Conservation (phyloP, 2,329 filamentous ascomycete species). For the Colletotrichum horii region DNA sequence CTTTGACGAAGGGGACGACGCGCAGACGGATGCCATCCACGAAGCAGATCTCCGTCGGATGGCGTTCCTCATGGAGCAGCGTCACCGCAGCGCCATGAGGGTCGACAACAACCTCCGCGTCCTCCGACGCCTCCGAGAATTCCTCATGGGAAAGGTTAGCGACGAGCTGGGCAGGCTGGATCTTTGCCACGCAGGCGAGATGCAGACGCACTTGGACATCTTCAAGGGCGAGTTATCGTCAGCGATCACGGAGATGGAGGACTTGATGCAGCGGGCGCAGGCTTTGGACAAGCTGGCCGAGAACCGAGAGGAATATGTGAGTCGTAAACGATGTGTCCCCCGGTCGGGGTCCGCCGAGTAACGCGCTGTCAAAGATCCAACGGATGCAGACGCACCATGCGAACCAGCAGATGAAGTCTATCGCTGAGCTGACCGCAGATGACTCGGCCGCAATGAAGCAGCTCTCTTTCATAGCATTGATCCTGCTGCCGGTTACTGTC, state of each 20-base stretch:
- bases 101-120: slow-evolving; percentile 5
- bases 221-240: neutral
- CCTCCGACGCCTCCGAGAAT: neutral
- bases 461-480: slow-evolving; percentile 8
- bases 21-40: neutral
- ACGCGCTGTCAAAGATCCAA: slow-evolving; percentile 3
- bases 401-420: slow-evolving; percentile 7
- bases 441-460: slow-evolving; percentile 17
- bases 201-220: neutral
- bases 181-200: neutral
- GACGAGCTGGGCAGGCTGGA: neutral
- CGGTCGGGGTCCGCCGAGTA: neutral
- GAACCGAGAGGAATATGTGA: slow-evolving; percentile 14
- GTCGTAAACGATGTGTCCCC: neutral
- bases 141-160: neutral
- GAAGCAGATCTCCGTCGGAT: slow-evolving; percentile 1
- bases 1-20: neutral
- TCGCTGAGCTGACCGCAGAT: slow-evolving; percentile 7
- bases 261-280: neutral
- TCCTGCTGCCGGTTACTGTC: slow-evolving; percentile 8
- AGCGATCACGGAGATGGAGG: neutral
- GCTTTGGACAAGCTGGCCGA: slow-evolving; percentile 6
- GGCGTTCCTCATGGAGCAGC: slow-evolving; percentile 7
- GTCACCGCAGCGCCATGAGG: neutral
- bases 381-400: slow-evolving; percentile 12